Conservation (phyloP, 2,329 filamentous ascomycete species). For the Trichophyton rubrum region DNA sequence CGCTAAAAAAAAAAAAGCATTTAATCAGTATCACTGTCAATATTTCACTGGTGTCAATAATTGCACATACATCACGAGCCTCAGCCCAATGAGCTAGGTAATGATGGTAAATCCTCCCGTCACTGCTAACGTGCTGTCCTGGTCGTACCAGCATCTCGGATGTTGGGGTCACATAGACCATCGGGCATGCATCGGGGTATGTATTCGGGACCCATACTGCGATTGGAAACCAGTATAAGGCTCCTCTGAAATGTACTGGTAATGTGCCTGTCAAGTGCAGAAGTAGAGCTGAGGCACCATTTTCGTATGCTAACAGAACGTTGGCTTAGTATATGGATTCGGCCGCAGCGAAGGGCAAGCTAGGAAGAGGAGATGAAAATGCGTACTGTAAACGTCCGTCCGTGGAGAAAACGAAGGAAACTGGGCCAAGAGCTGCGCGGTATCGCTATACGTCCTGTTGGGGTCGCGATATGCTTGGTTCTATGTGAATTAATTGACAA, state of each 20-base stretch:
- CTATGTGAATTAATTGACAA: constrained; percentile 20
- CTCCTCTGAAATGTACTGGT: constrained; percentile 81
- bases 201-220: constrained; percentile 86
- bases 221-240: constrained; percentile 79
- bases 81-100: constrained; percentile 83
- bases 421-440: constrained; percentile 66
- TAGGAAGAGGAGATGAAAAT: not conserved
- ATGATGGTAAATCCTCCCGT: constrained; percentile 89
- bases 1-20: constrained; percentile 39
- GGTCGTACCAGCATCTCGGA: constrained; percentile 80
- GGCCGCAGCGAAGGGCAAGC: not conserved
- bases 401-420: constrained; percentile 70
- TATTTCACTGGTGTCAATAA: not conserved
- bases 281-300: constrained; percentile 73
- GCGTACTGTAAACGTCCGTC: constrained; percentile 88
- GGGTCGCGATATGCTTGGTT: constrained; percentile 82
- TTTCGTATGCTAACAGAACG: constrained; percentile 59
- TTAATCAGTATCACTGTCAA: constrained; percentile 8
- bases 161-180: constrained; percentile 79
- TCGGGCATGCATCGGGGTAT: constrained; percentile 74
- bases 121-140: constrained; percentile 87
- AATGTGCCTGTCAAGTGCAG: constrained; percentile 77
- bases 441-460: constrained; percentile 83
- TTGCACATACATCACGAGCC: constrained; percentile 69
- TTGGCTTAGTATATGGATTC: not conserved